These are phyloP conservation scores for Saturnispora saitoi DNA, from an alignment of 805 yeast species.

Conservation along the genomic window DNA sequence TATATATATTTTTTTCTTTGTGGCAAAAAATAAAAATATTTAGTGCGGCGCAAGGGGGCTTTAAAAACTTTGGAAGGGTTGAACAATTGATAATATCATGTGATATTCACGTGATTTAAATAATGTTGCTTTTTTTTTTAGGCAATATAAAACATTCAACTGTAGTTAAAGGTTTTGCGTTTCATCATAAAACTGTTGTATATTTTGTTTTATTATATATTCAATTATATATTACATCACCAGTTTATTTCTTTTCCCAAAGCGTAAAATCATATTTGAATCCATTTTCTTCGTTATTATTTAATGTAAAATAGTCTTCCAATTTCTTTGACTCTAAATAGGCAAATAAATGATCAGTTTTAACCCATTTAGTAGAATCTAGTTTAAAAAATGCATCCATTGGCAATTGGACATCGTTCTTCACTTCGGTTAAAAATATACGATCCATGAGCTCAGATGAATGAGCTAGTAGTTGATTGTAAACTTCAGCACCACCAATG, in stretches of 20 bases:
- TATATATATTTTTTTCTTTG: not conserved
- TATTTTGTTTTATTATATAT: not conserved
- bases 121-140: no score
- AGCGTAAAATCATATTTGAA: conserved; percentile 52
- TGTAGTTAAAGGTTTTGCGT: no score
- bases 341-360: conserved; percentile 29
- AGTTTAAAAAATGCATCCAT: conserved; percentile 67
- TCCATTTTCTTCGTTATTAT: conserved; percentile 31
- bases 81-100: not conserved
- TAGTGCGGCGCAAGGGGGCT: conserved; percentile 10
- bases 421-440: conserved; percentile 64
- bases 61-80: not conserved
- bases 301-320: conserved; percentile 21
- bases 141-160: no score
- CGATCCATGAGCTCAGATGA: conserved; percentile 35
- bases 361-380: conserved; percentile 32
- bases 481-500: conserved; percentile 91
- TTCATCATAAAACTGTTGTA: no score
- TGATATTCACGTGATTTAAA: conserved; percentile 4
- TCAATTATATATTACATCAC: not conserved
- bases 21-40: not conserved
- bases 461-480: conserved; percentile 37
- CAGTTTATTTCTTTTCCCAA: conserved; percentile 35
- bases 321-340: conserved; percentile 33
- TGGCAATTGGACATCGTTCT: conserved; percentile 30